Evolutionary conservation across 2,329 filamentous ascomycete genomes (phyloP), one percentile per base, ranked within the genome.

Genomic region (Neonectria neomacrospora): DNA sequence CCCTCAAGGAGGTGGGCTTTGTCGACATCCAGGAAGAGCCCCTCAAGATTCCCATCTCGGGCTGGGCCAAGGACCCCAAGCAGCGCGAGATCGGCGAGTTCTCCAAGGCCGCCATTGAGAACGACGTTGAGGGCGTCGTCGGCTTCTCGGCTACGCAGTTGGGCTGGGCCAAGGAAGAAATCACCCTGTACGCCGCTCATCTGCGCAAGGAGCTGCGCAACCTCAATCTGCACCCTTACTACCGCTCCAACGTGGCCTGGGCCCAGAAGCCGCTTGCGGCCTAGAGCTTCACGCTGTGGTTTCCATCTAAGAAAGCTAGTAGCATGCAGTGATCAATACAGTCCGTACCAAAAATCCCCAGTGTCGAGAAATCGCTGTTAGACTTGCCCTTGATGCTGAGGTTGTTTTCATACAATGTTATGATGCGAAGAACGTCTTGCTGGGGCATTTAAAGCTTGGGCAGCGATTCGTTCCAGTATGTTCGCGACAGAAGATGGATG

Each of bases 21-120:
- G 61, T 67, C 7, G 54, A 73, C 45, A 61, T 76, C 12, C 47
- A 60, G 3, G 67, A 69, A 30, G 69, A 72, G 20, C 71, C 71
- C 6, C 74, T 77, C 61, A 79, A 82, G 73, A 72, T 77, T 54
- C 80, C 80, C 0, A 69, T 80, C 11, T 80, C 80, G 3, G 65
- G 70, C 7, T 84, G 82, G 82, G 73, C 81, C 1, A 79, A 81
- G 47, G 64, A 66, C 18, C 65, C 72, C 0, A 71, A 71, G 11
- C 67, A 71, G 8, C 77, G 77, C 56, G 75, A 80, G 62, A 75
- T 81, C 14, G 80, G 81, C 0, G 67, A 74, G 41, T 79, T 74
- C 56, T 71, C 71, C 1, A 69, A 73, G 37, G 61, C 74, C 10
- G 74, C 75, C 2, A 68, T 79, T 7, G 73, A 76, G 39, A 74